phyloP scores from a whole-genome alignment of 768 basidiomycete genomes.

The Paxillus ammoniavirescens region DNA sequence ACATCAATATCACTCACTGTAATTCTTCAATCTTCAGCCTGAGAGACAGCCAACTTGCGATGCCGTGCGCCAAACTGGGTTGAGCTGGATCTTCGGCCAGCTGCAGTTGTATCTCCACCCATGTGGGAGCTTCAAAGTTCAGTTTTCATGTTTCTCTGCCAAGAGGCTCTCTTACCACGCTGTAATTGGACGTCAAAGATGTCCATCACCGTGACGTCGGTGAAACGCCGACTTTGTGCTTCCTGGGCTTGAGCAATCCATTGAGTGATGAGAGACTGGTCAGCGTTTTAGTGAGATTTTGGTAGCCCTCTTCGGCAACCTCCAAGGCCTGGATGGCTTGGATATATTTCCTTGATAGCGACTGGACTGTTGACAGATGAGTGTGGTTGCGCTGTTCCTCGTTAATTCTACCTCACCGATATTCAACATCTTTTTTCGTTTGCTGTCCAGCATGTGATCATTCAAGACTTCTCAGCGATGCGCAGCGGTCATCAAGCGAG shows the following conservation, averaged over 20 bases:
- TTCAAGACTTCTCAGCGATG: conserved; percentile 24
- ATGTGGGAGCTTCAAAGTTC: not conserved
- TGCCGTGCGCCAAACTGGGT: not conserved
- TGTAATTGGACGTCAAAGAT: not conserved
- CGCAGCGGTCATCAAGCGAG: not conserved
- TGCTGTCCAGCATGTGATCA: conserved; percentile 31
- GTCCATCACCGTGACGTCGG: not conserved
- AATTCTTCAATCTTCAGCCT: not conserved
- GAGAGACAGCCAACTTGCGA: not conserved
- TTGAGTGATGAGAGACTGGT: too few relatives aligned
- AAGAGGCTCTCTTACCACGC: not conserved
- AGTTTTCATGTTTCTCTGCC: not conserved
- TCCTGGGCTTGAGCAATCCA: too few relatives aligned
- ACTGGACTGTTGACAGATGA: not conserved
- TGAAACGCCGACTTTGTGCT: too few relatives aligned
- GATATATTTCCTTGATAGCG: not conserved
- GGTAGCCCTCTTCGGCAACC: not conserved
- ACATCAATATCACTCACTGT: not conserved
- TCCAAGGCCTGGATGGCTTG: not conserved
- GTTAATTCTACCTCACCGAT: conserved; percentile 6
- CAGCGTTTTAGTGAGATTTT: too few relatives aligned
- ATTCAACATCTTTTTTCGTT: conserved; percentile 30
- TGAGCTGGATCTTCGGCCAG: not conserved
- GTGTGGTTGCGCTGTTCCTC: not conserved
- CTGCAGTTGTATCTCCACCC: not conserved